Conservation (phyloP, 495 filamentous ascomycete species). For the Penicillium pulvis region DNA sequence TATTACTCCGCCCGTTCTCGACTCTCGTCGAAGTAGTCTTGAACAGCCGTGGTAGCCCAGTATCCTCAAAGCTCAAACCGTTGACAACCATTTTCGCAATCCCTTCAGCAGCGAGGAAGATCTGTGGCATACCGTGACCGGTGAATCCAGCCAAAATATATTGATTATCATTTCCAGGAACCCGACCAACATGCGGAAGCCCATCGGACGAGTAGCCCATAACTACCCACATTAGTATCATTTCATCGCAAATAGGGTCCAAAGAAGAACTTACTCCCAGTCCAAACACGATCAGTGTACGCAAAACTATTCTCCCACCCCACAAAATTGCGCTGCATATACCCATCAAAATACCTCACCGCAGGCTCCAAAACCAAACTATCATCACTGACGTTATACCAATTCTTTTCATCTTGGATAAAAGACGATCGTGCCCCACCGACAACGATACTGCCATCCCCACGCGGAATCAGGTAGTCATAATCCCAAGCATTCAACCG, state of each 20-base stretch:
- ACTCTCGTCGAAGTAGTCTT: slow-evolving; percentile 38
- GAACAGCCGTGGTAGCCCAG: slow-evolving; percentile 42
- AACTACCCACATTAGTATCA: slow-evolving; percentile 22
- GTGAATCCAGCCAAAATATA: slow-evolving; percentile 51
- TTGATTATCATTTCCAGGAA: slow-evolving; percentile 44
- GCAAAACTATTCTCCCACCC: slow-evolving; percentile 52
- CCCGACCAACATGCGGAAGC: slow-evolving; percentile 46
- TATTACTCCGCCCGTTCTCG: slow-evolving; percentile 24
- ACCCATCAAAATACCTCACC: slow-evolving; percentile 46
- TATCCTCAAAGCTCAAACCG: slow-evolving; percentile 36
- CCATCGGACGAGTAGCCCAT: slow-evolving; percentile 46
- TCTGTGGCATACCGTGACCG: slow-evolving; percentile 54
- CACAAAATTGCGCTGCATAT: slow-evolving; percentile 49
- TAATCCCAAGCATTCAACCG: slow-evolving; percentile 32
- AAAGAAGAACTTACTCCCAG: slow-evolving; percentile 46
- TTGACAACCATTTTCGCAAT: slow-evolving; percentile 46
- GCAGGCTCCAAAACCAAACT: slow-evolving; percentile 43
- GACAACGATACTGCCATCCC: slow-evolving; percentile 55
- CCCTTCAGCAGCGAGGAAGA: slow-evolving; percentile 47
- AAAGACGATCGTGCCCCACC: slow-evolving; percentile 50
- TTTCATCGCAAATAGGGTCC: background rate
- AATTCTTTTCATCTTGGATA: slow-evolving; percentile 32
- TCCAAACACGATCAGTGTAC: slow-evolving; percentile 52
- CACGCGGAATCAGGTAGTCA: slow-evolving; percentile 54
- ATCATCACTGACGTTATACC: slow-evolving; percentile 56